Percentiles rank a stretch among this genome's conserved stretches.
phyloP scores from a whole-genome alignment of 2,329 filamentous ascomycete species.

The Fonsecaea multimorphosa region DNA sequence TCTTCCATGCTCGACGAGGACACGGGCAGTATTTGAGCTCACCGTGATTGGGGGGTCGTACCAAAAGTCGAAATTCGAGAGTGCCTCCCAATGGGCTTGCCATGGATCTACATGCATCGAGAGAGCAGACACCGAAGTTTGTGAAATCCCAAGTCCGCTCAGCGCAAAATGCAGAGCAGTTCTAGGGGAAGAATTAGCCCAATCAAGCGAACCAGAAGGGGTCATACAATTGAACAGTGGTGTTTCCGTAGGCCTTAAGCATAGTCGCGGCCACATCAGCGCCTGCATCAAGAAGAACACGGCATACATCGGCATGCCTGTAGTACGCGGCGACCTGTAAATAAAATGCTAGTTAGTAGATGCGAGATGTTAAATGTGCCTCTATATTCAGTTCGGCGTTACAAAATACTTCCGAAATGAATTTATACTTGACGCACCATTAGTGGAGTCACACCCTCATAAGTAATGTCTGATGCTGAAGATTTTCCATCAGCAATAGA shows the following conservation, averaged over 20 bases:
- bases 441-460: neutral
- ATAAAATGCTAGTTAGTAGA: neutral
- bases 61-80: neutral
- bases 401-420: no score
- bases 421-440: neutral
- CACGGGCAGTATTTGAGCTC: neutral
- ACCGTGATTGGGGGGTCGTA: no score
- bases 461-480: neutral
- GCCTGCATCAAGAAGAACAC: constrained; percentile 3
- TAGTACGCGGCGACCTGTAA: neutral
- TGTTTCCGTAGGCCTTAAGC: neutral
- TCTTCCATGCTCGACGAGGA: neutral
- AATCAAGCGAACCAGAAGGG: neutral
- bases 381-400: no score
- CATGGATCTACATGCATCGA: neutral
- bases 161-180: constrained; percentile 1
- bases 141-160: neutral
- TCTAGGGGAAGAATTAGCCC: neutral
- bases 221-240: neutral
- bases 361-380: neutral
- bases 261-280: neutral
- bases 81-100: no score
- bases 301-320: neutral
- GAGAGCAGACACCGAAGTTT: neutral
- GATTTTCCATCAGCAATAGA: neutral